Evolutionary conservation across 2,329 filamentous ascomycete species (phyloP).

Genomic region (Tothia fuscella): DNA sequence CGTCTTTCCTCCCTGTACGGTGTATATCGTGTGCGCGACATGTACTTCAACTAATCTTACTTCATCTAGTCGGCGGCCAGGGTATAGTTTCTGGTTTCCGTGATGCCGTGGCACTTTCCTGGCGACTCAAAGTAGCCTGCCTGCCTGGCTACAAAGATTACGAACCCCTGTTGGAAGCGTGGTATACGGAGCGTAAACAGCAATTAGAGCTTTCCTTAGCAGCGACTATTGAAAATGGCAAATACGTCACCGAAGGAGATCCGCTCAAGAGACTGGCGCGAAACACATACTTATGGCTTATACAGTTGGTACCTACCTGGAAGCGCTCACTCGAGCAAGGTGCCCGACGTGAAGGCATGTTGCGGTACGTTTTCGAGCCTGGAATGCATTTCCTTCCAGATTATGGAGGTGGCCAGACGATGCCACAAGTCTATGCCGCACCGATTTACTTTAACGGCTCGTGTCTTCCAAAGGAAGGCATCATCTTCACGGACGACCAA

Average conservation of each 20-base stretch:
- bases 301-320: slow-evolving; percentile 23
- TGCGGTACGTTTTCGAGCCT: slow-evolving; percentile 19
- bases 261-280: slow-evolving; percentile 22
- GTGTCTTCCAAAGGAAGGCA: slow-evolving; percentile 9
- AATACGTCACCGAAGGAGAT: slow-evolving; percentile 21
- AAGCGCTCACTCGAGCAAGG: slow-evolving; percentile 21
- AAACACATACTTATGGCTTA: slow-evolving; percentile 22
- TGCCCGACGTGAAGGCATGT: slow-evolving; percentile 19
- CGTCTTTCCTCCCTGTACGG: slow-evolving; percentile 36
- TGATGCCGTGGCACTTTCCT: slow-evolving; percentile 26
- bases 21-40: neutral
- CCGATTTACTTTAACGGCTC: slow-evolving; percentile 6
- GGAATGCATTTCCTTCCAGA: slow-evolving; percentile 24
- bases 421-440: slow-evolving; percentile 25
- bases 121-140: slow-evolving; percentile 24
- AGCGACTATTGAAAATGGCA: slow-evolving; percentile 24
- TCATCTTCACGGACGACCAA: neutral
- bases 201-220: slow-evolving; percentile 25
- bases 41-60: neutral
- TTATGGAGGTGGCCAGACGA: slow-evolving; percentile 20
- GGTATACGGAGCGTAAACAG: slow-evolving; percentile 28
- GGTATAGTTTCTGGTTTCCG: slow-evolving; percentile 31
- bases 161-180: slow-evolving; percentile 18
- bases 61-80: slow-evolving; percentile 26
- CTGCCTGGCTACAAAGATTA: slow-evolving; percentile 14